Conservation (phyloP, 768 basidiomycete genomes). For the Tulasnella sp. region DNA sequence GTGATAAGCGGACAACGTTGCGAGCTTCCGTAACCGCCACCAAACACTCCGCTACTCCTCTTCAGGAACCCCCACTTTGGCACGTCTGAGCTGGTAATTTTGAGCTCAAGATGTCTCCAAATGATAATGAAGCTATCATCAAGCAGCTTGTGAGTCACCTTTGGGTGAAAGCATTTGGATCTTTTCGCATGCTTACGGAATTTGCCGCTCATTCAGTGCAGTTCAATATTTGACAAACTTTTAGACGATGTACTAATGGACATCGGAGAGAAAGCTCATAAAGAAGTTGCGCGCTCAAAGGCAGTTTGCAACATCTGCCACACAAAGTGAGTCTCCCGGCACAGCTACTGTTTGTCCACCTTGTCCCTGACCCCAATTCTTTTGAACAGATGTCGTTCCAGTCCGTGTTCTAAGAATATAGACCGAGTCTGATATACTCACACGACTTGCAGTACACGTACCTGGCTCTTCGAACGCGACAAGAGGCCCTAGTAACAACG, state of each 20-base stretch:
- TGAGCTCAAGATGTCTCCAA: background rate
- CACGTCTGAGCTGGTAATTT: background rate
- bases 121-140: background rate
- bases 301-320: conserved; percentile 16
- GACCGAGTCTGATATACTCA: background rate
- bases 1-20: conserved; percentile 4
- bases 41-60: conserved; percentile 2
- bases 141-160: background rate
- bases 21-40: background rate
- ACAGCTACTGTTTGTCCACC: background rate
- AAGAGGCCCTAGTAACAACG: background rate
- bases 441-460: background rate
- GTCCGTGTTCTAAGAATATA: background rate
- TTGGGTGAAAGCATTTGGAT: background rate
- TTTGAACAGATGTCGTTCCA: conserved; percentile 10
- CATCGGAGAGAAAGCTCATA: conserved; percentile 11
- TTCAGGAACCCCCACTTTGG: background rate
- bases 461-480: background rate
- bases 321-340: background rate
- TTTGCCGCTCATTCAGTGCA: background rate
- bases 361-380: no score
- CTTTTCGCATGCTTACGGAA: background rate
- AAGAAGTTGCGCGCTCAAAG: conserved; percentile 3
- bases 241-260: conserved; percentile 18
- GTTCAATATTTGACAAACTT: conserved; percentile 10